Base-by-base conservation (phyloP, 192 early-diverging fungal species). In the Chytriomyces hyalinus region DNA sequence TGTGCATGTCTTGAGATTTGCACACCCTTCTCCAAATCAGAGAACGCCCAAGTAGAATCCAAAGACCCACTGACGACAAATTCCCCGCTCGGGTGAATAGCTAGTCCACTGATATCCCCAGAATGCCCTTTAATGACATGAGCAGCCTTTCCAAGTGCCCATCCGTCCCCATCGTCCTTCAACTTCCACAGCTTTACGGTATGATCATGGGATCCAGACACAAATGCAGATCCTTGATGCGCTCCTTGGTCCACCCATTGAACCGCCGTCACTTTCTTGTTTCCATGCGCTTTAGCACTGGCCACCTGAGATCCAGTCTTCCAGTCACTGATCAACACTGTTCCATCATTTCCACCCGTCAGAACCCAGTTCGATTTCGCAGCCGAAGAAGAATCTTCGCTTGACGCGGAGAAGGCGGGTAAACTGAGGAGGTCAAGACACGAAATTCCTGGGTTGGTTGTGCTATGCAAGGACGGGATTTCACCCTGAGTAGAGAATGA, bases 21-120 rank as follows among this genome's bases (percentile, higher is more conserved):
- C 57, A 83, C 80, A 13, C 89, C 88, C 20, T 87, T 90, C n/a
- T 85, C 86, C 61, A 95, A 68, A 49, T 94, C 91, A 75, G 90
- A 87, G 70, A 99, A 88, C 8, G 89, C 87, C 96, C 96, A 99
- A 8, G 91, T 82, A 8, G 89, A 88, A 77, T 96, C 94, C 46
- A 84, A 53, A 0, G 90, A 87, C 7, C 92, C 92, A 47, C 90
- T 91, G 20, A 89, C 93, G 73, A 95, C 91, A 79, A 94, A 95
- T 20, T 90, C 86, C 57, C 89, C 89, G n/a, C 91, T 87, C 4
- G 96, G 92, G 73, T 98, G 94, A 26, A 97, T 70, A 9, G 87
- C 76, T n/a, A 99, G 71, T 43, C 84, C 91, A 0, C 88, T 90
- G 8, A 96, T 91, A 59, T 94, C 93, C 6, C 78, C 90, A 0